These are phyloP conservation scores for Gnomoniopsis sp. DNA, from an alignment of 2,329 filamentous ascomycete genomes.

Conservation along the genomic window DNA sequence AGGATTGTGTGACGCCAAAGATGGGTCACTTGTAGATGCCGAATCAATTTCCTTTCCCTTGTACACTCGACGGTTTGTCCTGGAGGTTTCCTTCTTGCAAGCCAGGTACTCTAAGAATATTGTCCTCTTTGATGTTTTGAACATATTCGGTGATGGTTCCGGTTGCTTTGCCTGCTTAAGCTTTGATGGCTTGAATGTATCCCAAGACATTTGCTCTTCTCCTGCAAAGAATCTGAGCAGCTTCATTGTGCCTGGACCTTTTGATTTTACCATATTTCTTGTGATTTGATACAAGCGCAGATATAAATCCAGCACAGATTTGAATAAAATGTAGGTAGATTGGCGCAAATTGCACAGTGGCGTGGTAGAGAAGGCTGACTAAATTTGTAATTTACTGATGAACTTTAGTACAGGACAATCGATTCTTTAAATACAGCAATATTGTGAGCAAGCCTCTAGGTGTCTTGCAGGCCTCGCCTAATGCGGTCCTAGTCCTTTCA, in stretches of 20 bases:
- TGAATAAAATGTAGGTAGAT: too few species aligned
- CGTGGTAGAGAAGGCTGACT: too few species aligned
- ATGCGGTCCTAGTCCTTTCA: too few species aligned
- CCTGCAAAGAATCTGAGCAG: neutral
- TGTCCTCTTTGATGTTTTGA: neutral
- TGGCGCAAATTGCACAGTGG: too few species aligned
- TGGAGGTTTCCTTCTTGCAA: neutral
- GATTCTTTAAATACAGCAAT: too few species aligned
- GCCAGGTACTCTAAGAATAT: neutral
- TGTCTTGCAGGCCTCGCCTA: too few species aligned
- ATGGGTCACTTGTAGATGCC: neutral
- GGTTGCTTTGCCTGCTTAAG: neutral
- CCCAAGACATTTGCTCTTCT: neutral
- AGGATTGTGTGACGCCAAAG: too few species aligned
- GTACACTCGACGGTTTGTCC: neutral
- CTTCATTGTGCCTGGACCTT: neutral
- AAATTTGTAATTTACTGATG: too few species aligned
- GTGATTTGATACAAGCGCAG: too few species aligned
- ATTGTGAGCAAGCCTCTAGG: too few species aligned
- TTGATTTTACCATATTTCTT: neutral
- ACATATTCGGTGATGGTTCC: neutral
- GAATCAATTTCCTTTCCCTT: neutral
- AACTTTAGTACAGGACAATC: too few species aligned
- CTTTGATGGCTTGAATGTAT: neutral
- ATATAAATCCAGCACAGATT: too few species aligned